phyloP scores from a whole-genome alignment of 768 basidiomycete genomes.

The Tylopilus cervinicoccineus region DNA sequence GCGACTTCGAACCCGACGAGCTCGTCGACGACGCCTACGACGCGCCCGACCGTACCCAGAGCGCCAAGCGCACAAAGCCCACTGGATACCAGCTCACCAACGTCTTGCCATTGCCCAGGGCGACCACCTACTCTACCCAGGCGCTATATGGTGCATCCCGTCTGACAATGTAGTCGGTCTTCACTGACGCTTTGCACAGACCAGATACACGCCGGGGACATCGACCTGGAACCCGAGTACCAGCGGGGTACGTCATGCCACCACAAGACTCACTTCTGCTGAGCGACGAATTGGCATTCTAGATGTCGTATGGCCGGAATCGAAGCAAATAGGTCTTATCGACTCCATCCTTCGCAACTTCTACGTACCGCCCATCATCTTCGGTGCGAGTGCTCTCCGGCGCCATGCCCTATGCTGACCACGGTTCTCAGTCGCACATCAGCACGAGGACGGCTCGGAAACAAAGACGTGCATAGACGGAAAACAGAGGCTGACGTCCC shows the following conservation, averaged over 20 bases:
- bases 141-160: conserved; percentile 46
- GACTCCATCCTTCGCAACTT: conserved; percentile 79
- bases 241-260: conserved; percentile 54
- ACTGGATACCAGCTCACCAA: conserved; percentile 34
- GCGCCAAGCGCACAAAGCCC: conserved; percentile 2
- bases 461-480: conserved; percentile 72
- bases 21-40: conserved; percentile 16
- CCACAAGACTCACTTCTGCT: neutral
- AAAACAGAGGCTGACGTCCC: conserved; percentile 76
- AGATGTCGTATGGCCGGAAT: conserved; percentile 80
- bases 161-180: no score
- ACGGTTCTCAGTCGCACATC: conserved; percentile 40
- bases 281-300: neutral
- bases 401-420: neutral
- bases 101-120: conserved; percentile 51
- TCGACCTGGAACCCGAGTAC: conserved; percentile 73
- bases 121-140: conserved; percentile 62
- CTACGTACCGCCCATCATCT: conserved; percentile 78
- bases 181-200: conserved; percentile 36
- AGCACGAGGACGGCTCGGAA: conserved; percentile 59
- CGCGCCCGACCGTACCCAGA: conserved; percentile 3
- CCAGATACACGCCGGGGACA: conserved; percentile 59
- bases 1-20: conserved; percentile 21
- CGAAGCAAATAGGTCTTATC: conserved; percentile 70
- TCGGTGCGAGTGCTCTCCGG: conserved; percentile 39